Percentiles rank a stretch among this genome's conserved stretches.
These are phyloP conservation scores for Arthroderma sp. DNA, from an alignment of 2,329 filamentous ascomycete genomes.

Conservation along the genomic window DNA sequence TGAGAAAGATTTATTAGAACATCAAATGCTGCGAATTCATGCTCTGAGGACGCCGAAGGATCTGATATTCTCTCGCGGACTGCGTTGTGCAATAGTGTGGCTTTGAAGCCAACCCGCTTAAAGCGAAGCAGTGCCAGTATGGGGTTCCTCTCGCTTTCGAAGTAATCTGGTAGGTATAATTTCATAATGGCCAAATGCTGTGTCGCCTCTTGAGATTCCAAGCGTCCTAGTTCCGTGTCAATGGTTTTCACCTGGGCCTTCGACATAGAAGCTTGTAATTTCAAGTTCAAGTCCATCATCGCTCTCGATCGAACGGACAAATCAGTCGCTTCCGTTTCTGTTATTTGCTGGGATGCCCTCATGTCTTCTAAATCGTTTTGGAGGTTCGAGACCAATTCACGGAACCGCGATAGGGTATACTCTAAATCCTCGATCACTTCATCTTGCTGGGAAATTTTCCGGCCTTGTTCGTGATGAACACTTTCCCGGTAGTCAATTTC, in stretches of 20 bases:
- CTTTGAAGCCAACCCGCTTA: constrained; percentile 79
- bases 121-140: constrained; percentile 81
- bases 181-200: constrained; percentile 83
- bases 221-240: constrained; percentile 70
- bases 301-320: constrained; percentile 76
- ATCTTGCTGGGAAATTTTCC: constrained; percentile 62
- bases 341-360: constrained; percentile 79
- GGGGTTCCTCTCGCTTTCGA: constrained; percentile 66
- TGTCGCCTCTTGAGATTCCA: constrained; percentile 77
- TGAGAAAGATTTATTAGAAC: constrained; percentile 74
- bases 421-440: constrained; percentile 74
- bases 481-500: constrained; percentile 81
- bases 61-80: constrained; percentile 65
- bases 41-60: constrained; percentile 51
- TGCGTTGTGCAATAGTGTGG: constrained; percentile 61
- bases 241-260: constrained; percentile 93
- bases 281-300: constrained; percentile 94
- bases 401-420: constrained; percentile 76
- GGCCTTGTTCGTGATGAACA: constrained; percentile 68
- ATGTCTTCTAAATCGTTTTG: constrained; percentile 85
- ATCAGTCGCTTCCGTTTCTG: constrained; percentile 83
- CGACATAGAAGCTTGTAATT: constrained; percentile 75
- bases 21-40: constrained; percentile 61
- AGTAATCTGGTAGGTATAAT: constrained; percentile 75
- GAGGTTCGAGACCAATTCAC: constrained; percentile 72